Conservation (phyloP, 768 basidiomycete species). For the Mrakia gelida region DNA sequence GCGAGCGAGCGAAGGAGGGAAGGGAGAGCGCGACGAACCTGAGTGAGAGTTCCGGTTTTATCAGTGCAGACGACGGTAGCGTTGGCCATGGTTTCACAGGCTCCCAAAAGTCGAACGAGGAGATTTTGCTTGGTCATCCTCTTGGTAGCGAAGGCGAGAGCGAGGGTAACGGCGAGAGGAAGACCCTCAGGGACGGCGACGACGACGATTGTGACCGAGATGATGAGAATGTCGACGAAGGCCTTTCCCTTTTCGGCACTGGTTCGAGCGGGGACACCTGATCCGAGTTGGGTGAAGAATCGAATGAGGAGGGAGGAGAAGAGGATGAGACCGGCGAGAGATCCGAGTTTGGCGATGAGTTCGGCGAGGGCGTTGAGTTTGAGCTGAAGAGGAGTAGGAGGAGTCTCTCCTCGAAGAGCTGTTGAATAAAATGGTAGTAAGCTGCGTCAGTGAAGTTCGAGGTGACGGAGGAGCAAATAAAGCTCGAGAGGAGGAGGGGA, state of each 20-base stretch:
- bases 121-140: slow-evolving; percentile 96
- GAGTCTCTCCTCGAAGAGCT: slow-evolving; percentile 82
- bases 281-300: slow-evolving; percentile 80
- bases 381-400: slow-evolving; percentile 86
- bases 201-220: slow-evolving; percentile 49
- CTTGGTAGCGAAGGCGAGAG: slow-evolving; percentile 93
- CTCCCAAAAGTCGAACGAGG: slow-evolving; percentile 88
- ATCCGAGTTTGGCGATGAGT: slow-evolving; percentile 86
- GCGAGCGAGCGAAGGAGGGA: neutral
- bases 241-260: slow-evolving; percentile 30
- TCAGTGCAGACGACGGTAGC: slow-evolving; percentile 68
- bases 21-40: neutral
- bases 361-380: slow-evolving; percentile 94
- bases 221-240: slow-evolving; percentile 33
- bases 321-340: slow-evolving; percentile 70
- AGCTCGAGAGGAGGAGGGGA: too few species aligned
- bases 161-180: slow-evolving; percentile 91
- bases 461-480: neutral
- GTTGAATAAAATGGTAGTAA: slow-evolving; percentile 8
- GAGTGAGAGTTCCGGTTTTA: slow-evolving; percentile 91
- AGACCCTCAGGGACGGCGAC: slow-evolving; percentile 89
- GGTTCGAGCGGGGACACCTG: slow-evolving; percentile 26
- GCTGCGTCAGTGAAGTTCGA: neutral
- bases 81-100: slow-evolving; percentile 98
- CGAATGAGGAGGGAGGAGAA: slow-evolving; percentile 85